Base-by-base conservation (phyloP, 140 eudicot genomes). In the Cichorium intybus region DNA sequence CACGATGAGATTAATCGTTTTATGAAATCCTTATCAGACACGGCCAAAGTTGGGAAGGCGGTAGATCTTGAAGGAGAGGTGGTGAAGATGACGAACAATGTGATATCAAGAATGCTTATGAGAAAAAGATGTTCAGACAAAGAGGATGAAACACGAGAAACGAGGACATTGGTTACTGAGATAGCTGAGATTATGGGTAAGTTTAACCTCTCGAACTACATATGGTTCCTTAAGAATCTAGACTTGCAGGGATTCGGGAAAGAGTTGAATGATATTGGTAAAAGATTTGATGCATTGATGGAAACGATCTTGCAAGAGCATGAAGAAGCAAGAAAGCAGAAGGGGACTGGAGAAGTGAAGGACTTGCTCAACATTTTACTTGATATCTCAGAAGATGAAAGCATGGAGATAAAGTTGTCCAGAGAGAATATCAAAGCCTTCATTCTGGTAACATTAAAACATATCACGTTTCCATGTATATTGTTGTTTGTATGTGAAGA, bases 191-290 rank as follows among this genome's bases (percentile, higher is more conserved):
- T 77, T 2, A 51, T 45, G 1, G 88, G 86, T 72, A 63, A 12
- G 18, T 82, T 85, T 17, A 77, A 85, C 60, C 48, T 85, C 9
- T 70, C 82, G 1, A 82, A 79, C 17, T 69, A 60, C 24, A 52
- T 79, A 8, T 85, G 80, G 88, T 70, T 79, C 4, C 62, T 70
- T 21, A 82, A 79, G 82, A 64, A 77, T 34, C 75, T 81, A 69
- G 88, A 85, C 60, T 21, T 85, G 16, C 80, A 81, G 27, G 88
- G 93, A 4, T 11, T 81, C 4, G 37, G 69, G 11, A 85, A 76
- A 62, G 56, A 66, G 59, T 24, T 62, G 4, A 70, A 56, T 28
- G 79, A 29, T 6, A 69, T 84, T 37, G 66, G 57, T 0, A 46
- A 14, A 0, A 65, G 77, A 61, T 80, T 65, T 21, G 85, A 85